Base-by-base conservation (phyloP, 2,329 filamentous ascomycete species). In the Sarocladium kiliense region DNA sequence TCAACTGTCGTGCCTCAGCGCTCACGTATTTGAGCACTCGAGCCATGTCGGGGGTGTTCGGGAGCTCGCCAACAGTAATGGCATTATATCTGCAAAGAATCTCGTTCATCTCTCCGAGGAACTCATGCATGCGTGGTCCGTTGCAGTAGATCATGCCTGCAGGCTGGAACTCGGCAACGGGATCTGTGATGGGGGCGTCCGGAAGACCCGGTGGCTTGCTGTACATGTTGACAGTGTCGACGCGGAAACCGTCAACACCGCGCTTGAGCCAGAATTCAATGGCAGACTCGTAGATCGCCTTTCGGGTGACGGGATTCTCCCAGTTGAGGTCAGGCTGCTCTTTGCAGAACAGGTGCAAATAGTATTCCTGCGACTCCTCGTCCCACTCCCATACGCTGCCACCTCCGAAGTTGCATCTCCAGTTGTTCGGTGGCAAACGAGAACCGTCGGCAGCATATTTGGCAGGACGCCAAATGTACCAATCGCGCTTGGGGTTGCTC, bases 291-390 rank as follows among this genome's bases (percentile, higher is more conserved):
- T 91, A 88, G 6, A 92, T 84, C 1, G 88, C 89, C 45, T 81
- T 72, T 16, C 88, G 80, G 0, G 87, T 81, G 10, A 80, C 81
- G 0, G 77, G 76, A 56, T 86, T 88, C 64, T 92, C 87, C 88
- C 89, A 94, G 70, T 94, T 94, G n/a, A 94, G 76, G 62, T 94
- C 90, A 0, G 90, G 89, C 66, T 93, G 89, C 60, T 89, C 83
- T 4, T 79, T 80, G 6, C 86, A 84, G 67, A 90, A 95, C 11
- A 94, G 77, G 58, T 88, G 84, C 0, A 92, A 80, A 63, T 90
- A 92, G 67, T 90, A 92, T 68, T 92, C 86, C 49, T 78, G 76
- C 0, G 87, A 89, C n/a, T 70, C 66, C 60, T 88, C 83, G 62
- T 91, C 88, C 74, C 82, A 92, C 57, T 84, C 74, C 88, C 87